Conservation (phyloP, 176 grass and related monocot species). For the Thalia dealbata region DNA sequence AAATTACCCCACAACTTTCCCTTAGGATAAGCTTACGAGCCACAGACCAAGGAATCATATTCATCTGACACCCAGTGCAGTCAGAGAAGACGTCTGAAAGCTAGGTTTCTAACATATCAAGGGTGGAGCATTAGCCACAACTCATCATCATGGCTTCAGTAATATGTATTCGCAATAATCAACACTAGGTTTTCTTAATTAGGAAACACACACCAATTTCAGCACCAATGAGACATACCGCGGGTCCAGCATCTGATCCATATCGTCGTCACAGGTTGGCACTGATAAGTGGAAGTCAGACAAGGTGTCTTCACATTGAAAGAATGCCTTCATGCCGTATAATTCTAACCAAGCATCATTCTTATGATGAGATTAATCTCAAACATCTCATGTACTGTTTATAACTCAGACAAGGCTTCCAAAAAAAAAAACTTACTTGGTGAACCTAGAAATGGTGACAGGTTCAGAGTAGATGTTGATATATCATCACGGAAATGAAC, state of each 20-base stretch:
- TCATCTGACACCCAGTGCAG: background rate
- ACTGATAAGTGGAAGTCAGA: slow-evolving; percentile 42
- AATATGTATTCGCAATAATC: background rate
- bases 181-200: slow-evolving; percentile 1
- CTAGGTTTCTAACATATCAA: background rate
- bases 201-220: slow-evolving; percentile 4
- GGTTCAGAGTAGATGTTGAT: background rate
- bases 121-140: background rate
- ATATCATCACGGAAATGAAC: slow-evolving; percentile 62
- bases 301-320: slow-evolving; percentile 38
- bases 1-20: background rate
- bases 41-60: background rate
- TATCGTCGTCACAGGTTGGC: slow-evolving; percentile 42
- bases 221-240: slow-evolving; percentile 37
- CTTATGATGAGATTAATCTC: background rate
- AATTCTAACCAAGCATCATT: slow-evolving; percentile 3
- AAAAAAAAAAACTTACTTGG: slow-evolving; percentile 7
- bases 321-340: slow-evolving; percentile 40
- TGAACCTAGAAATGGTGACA: background rate
- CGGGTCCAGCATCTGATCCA: slow-evolving; percentile 47
- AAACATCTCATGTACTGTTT: background rate
- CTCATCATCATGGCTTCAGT: background rate
- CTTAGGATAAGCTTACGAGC: background rate
- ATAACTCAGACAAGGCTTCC: background rate
- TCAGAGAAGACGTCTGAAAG: background rate